Percentiles rank a stretch among this genome's conserved stretches.
Evolutionary conservation across 495 filamentous ascomycete genomes (phyloP).

Genomic region (Ramalina intermedia): DNA sequence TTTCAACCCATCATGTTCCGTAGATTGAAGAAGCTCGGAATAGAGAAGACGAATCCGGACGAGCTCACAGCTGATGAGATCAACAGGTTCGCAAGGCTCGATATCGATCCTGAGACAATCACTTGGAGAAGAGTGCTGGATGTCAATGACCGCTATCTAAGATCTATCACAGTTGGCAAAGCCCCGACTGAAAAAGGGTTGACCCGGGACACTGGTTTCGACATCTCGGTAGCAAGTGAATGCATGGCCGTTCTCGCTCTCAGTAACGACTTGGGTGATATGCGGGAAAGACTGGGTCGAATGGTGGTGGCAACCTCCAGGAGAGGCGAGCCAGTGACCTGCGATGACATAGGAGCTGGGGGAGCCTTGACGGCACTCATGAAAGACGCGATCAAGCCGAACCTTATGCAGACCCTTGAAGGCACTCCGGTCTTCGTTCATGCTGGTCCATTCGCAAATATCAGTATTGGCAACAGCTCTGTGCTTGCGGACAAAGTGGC

Average conservation of each 20-base stretch:
- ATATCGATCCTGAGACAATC: slow-evolving; percentile 93
- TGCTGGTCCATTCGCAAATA: slow-evolving; percentile 94
- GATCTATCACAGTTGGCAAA: slow-evolving; percentile 73
- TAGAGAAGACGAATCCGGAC: slow-evolving; percentile 85
- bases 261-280: slow-evolving; percentile 72
- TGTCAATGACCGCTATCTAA: slow-evolving; percentile 89
- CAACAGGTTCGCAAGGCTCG: slow-evolving; percentile 70
- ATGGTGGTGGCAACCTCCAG: slow-evolving; percentile 92
- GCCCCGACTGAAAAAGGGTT: slow-evolving; percentile 83
- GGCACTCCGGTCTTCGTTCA: slow-evolving; percentile 96
- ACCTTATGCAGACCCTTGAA: slow-evolving; percentile 95
- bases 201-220: slow-evolving; percentile 76
- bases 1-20: slow-evolving; percentile 87
- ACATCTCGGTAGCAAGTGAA: slow-evolving; percentile 94
- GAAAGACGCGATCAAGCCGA: slow-evolving; percentile 97
- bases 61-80: slow-evolving; percentile 85
- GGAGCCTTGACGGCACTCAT: slow-evolving; percentile 88
- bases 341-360: slow-evolving; percentile 85
- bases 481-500: slow-evolving; percentile 91
- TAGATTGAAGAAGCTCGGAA: slow-evolving; percentile 84
- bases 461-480: slow-evolving; percentile 90
- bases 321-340: slow-evolving; percentile 81
- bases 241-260: slow-evolving; percentile 97
- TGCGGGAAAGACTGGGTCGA: slow-evolving; percentile 84
- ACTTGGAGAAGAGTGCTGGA: slow-evolving; percentile 94